Conservation (phyloP, 371 early-diverging fungal species). For the Mortierella sp. region DNA sequence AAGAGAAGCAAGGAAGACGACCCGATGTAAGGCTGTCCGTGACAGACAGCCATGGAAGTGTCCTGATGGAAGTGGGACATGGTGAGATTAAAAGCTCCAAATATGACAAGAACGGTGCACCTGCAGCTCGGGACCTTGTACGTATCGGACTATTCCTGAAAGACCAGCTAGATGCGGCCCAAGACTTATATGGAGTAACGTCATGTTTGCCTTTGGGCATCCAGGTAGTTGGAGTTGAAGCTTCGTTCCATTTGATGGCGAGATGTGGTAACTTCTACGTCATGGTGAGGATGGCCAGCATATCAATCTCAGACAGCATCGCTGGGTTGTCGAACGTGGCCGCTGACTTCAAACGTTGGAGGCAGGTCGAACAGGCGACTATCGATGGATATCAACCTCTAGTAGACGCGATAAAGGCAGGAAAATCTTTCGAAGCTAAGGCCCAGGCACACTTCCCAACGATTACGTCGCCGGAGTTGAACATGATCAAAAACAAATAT, state of each 20-base stretch:
- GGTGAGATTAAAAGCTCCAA: neutral
- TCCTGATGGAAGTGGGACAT: neutral
- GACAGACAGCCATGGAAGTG: neutral
- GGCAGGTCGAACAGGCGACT: neutral
- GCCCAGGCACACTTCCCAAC: neutral
- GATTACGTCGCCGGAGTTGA: neutral
- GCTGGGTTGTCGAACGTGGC: neutral
- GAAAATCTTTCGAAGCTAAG: neutral
- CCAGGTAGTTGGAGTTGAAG: neutral
- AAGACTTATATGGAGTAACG: neutral
- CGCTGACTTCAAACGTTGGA: neutral
- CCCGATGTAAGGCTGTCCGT: neutral
- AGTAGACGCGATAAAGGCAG: neutral
- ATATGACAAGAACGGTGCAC: neutral
- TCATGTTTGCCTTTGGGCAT: neutral
- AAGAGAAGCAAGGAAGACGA: neutral
- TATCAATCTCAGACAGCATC: neutral
- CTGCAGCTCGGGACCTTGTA: neutral
- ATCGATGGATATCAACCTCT: neutral
- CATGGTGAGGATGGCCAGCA: neutral
- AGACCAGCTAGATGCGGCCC: neutral
- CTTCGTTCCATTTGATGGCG: neutral
- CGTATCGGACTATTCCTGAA: neutral
- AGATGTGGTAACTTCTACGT: neutral
- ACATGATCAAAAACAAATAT: neutral